Evolutionary conservation across 2,329 filamentous ascomycete species (phyloP), one percentile per base, ranked within the genome.

Genomic region (Chrysoporthe cubensis): DNA sequence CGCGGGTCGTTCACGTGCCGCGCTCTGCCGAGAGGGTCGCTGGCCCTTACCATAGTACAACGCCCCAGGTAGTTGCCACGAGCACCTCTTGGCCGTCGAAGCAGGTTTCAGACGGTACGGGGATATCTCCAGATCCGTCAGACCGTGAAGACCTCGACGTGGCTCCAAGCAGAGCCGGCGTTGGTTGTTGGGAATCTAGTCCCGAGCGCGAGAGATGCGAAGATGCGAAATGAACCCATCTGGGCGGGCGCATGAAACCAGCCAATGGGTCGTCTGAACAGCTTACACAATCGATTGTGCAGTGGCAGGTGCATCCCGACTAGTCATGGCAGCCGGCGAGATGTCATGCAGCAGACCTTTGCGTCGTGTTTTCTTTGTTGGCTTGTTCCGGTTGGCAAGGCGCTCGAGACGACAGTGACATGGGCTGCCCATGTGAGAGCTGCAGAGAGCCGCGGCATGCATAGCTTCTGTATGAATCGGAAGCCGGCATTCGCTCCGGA

Each of bases 181-280:
- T 64, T 56, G 26, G 6, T 50, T 64, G 21, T 58, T 52, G 60
- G 65, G 48, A 62, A 11, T 63, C 56, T 66, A 59, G 46, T 59
- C 57, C 52, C 65, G 60, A 66, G 63, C 60, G 50, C 32, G 57
- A 65, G 62, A 40, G 37, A 52, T 50, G 32, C 48, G 57, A 60
- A 46, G 50, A 64, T 50, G 65, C 65, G 65, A 68, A 62, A 65
- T 68, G 66, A 68, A 65, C 66, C 56, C 56, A 46, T 62, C 62
- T 65, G 21, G 57, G 42, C 57, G 56, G 58, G 52, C 66, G 54
- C 54, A 42, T 54, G 57, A 56, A 50, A 56, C 34, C 48, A 48
- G 37, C 57, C 57, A 65, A 68, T 60, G 57, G 40, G 26, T 46
- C 46, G 43, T 62, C n/a, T 37, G 62, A 62, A 65, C 43, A 43